A percentile compares a stretch with the other conserved stretches of the same genome.
These are phyloP conservation scores for Vitis hybrid DNA, from an alignment of 177 flowering plant genomes.

Conservation along the genomic window DNA sequence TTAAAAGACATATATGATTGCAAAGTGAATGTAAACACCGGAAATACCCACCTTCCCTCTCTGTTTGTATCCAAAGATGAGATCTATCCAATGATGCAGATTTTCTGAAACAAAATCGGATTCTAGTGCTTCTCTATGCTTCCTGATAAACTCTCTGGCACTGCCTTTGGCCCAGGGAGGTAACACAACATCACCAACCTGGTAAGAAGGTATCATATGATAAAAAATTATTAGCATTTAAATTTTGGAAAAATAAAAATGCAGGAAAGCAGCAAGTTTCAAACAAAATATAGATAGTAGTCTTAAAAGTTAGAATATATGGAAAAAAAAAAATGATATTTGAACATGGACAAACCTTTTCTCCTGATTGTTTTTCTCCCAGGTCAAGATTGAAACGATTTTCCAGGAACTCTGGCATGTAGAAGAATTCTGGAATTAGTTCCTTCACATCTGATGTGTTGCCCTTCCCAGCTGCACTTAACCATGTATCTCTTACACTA, in stretches of 20 bases:
- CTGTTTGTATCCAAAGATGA: conserved; percentile 94
- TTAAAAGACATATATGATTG: background rate
- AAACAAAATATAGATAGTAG: too few relatives aligned
- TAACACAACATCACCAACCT: conserved; percentile 92
- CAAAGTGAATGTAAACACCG: conserved; percentile 1
- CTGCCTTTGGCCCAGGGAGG: conserved; percentile 99
- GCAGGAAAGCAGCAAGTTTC: background rate
- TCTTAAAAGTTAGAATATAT: too few relatives aligned
- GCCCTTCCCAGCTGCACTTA: conserved; percentile 97
- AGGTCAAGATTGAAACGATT: conserved; percentile 83
- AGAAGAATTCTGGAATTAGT: conserved; percentile 95
- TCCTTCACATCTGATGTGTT: conserved; percentile 99
- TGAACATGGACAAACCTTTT: conserved; percentile 60
- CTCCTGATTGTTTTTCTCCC: conserved; percentile 99
- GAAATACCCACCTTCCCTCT: conserved; percentile 82
- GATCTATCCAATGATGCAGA: conserved; percentile 98
- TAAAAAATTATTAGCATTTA: background rate
- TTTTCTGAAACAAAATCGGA: conserved; percentile 95
- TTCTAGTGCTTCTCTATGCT: conserved; percentile 97
- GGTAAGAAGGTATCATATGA: background rate
- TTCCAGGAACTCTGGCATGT: conserved; percentile 95
- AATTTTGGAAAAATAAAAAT: background rate
- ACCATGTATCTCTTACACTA: conserved; percentile 91
- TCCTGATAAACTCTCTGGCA: conserved; percentile 84
- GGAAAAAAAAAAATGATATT: background rate